These are phyloP conservation scores for Actinidia chinensis DNA, from an alignment of 179 eudicot species.

Conservation along the genomic window DNA sequence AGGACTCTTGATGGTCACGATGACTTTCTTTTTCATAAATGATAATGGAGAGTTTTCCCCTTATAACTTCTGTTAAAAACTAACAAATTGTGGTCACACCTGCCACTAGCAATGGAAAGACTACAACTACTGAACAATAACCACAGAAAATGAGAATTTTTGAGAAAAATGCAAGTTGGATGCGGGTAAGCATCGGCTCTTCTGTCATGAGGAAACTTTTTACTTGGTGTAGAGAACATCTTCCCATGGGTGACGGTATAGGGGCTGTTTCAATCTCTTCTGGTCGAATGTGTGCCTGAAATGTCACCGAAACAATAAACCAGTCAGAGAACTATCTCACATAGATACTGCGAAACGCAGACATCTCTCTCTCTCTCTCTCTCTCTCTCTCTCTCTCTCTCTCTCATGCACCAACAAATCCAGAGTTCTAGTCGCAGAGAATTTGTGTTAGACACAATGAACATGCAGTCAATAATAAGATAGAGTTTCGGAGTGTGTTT, in stretches of 20 bases:
- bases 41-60: neutral
- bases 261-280: conserved; percentile 98
- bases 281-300: conserved; percentile 97
- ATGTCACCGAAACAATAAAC: conserved; percentile 9
- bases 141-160: conserved; percentile 17
- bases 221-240: conserved; percentile 97
- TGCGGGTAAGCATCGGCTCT: conserved; percentile 21
- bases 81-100: conserved; percentile 12
- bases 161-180: conserved; percentile 29
- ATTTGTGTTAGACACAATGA: too few species aligned
- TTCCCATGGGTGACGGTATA: conserved; percentile 99
- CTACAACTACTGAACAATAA: conserved; percentile 26
- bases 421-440: too few species aligned
- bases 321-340: neutral
- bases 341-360: neutral
- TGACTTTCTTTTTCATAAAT: neutral
- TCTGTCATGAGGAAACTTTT: conserved; percentile 26
- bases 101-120: conserved; percentile 20
- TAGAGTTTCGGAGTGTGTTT: too few species aligned
- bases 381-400: too few species aligned
- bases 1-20: neutral
- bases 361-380: too few species aligned
- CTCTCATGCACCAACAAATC: too few species aligned
- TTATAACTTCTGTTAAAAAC: neutral
- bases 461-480: too few species aligned